Evolutionary conservation across 2,329 filamentous ascomycete species (phyloP).

Genomic region (Ophiostoma perfectum): DNA sequence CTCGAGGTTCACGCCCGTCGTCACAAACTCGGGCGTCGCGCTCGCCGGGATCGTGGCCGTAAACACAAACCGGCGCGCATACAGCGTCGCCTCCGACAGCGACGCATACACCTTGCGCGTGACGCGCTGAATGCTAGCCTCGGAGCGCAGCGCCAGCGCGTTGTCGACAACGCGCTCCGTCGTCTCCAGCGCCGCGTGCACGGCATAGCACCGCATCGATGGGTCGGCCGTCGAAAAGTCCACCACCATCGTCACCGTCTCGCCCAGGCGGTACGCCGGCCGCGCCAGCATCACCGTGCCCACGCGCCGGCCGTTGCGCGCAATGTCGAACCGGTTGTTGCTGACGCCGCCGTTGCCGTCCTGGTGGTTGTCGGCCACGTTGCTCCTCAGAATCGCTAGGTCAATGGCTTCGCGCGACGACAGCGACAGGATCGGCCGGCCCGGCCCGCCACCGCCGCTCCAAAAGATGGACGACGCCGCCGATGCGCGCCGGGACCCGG

Average conservation of each 20-base stretch:
- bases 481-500: slow-evolving; percentile 52
- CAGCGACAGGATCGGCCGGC: slow-evolving; percentile 47
- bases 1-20: slow-evolving; percentile 76
- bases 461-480: slow-evolving; percentile 27
- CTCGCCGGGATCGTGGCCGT: slow-evolving; percentile 73
- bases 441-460: slow-evolving; percentile 12
- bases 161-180: slow-evolving; percentile 78
- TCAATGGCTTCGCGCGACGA: slow-evolving; percentile 83
- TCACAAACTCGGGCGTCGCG: slow-evolving; percentile 87
- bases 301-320: slow-evolving; percentile 84
- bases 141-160: slow-evolving; percentile 74
- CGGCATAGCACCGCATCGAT: slow-evolving; percentile 76
- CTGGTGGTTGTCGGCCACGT: slow-evolving; percentile 46
- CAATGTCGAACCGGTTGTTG: slow-evolving; percentile 92
- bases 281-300: slow-evolving; percentile 84
- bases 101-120: slow-evolving; percentile 76
- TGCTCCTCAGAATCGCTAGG: slow-evolving; percentile 80
- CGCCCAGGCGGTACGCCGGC: slow-evolving; percentile 82
- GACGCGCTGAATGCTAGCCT: slow-evolving; percentile 78
- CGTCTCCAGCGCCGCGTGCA: slow-evolving; percentile 80
- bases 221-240: slow-evolving; percentile 66
- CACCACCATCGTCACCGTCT: slow-evolving; percentile 75
- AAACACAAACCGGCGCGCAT: slow-evolving; percentile 72
- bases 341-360: slow-evolving; percentile 47
- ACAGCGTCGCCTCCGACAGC: slow-evolving; percentile 76